Base-by-base conservation (phyloP, 2,329 filamentous ascomycete genomes). In the Aspergillus sp. region DNA sequence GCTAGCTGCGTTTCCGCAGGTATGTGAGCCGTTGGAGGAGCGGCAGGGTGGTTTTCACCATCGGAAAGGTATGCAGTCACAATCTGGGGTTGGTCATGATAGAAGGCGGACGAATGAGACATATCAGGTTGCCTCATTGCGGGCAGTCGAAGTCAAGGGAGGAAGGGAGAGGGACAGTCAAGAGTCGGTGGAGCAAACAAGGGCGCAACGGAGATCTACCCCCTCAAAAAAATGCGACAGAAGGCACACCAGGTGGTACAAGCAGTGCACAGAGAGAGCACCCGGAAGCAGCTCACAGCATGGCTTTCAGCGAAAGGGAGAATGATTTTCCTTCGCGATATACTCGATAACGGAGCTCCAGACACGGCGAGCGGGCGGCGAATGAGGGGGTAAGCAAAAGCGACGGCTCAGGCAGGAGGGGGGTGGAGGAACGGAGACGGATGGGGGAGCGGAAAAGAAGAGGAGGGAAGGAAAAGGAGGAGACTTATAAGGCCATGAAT, bases 51-150 rank as follows among this genome's bases (percentile, higher is more conserved):
- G 32, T 39, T 49, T 49, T 53, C 60, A 20, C 65, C 43, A 56
- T 58, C 55, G 51, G 48, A 61, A 49, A 62, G 63, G 48, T 65
- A 63, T 55, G 64, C 53, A 26, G 66, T 62, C 53, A 64, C 59
- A 59, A 66, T 60, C 39, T 65, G 60, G 49, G 62, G 66, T 55
- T 67, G 62, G 36, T 67, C 64, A 51, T 73, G 68, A 58, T 67
- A 67, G 54, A 72, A 71, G 62, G 66, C 68, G 61, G 71, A 64
- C 61, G 66, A 70, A 68, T 73, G 68, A 63, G 70, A 68, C 71
- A 73, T 74, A 63, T 70, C 71, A 61, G 68, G 70, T 48, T 66
- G 66, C 61, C 56, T 62, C 71, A 73, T 73, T 57, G 58, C 61
- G 59, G 64, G 57, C 55, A 57, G 56, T 57, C 47, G 41, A 55